phyloP scores from a whole-genome alignment of 257 asterid species.

The Handroanthus guayacan region DNA sequence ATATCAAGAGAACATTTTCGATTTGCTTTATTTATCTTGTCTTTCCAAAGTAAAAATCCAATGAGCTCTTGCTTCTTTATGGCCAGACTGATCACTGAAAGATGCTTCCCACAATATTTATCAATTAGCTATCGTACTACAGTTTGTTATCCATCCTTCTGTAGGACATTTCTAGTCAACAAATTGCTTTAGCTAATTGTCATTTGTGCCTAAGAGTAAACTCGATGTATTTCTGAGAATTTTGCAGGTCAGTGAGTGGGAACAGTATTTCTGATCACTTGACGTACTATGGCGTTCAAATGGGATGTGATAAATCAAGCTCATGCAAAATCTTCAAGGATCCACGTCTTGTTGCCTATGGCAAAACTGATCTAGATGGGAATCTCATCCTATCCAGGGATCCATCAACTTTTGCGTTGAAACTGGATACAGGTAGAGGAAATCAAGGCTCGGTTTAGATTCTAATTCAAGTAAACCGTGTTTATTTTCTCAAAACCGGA shows the following conservation, averaged over 20 bases:
- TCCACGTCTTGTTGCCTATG: constrained; percentile 52
- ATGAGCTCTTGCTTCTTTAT: constrained; percentile 11
- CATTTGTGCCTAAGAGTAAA: neutral
- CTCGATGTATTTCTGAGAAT: constrained; percentile 8
- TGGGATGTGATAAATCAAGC: constrained; percentile 68
- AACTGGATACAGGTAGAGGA: constrained; percentile 41
- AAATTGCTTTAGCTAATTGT: constrained; percentile 3
- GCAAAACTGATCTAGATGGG: constrained; percentile 60
- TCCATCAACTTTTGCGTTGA: constrained; percentile 50
- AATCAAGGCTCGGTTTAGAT: constrained; percentile 39
- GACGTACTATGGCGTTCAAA: constrained; percentile 67
- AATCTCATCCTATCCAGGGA: constrained; percentile 59
- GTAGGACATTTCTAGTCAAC: neutral
- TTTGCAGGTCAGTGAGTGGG: constrained; percentile 86
- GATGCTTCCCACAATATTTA: neutral
- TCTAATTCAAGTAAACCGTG: neutral
- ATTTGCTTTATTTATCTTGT: neutral
- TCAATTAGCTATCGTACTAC: neutral
- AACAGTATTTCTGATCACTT: constrained; percentile 88
- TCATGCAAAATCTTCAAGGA: constrained; percentile 78
- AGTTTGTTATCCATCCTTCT: neutral
- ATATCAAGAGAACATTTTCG: neutral
- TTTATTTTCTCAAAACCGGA: constrained; percentile 19
- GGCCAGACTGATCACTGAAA: neutral
- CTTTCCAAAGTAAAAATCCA: neutral